Base-by-base conservation (phyloP, 441 rosid genomes). In the Iberis amara region DNA sequence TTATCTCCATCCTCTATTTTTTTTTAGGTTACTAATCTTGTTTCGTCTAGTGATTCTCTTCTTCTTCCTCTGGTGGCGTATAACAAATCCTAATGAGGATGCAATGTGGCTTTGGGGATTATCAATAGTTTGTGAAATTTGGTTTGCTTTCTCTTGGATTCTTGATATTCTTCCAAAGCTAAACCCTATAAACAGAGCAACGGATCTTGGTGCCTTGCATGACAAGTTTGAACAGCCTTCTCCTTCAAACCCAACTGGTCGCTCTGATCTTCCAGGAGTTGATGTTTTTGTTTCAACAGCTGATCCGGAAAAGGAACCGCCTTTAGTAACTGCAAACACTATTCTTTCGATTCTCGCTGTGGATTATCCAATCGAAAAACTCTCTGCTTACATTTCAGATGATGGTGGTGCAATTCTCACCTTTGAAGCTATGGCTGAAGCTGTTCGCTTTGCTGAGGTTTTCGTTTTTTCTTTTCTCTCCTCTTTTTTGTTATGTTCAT, bases 361-460 rank as follows among this genome's bases (percentile, higher is more conserved):
- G 12, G 95, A 90, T 57, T 90, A 90, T 61, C 96, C 96, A 0
- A 88, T 87, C 1, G 96, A 90, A 48, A 90, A 87, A 65, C 45
- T 85, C 7, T 66, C 89, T 0, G 85, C 96, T 53, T 90, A 90
- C 47, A 15, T 83, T 27, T 90, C 96, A 4, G 96, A 90, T 39
- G 98, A 90, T 31, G 95, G 98, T 5, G 98, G 95, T 0, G 95
- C 98, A 11, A 86, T 90, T 14, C 80, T 90, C 5, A 81, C 89
- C 0, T 90, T 90, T 12, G 98, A 90, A 72, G 95, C 96, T 2
- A 90, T 90, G 98, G 95, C 96, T 0, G 98, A 90, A 77, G 96
- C 96, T 3, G 91, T 86, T 0, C 83, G 88, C 66, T 86, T 87
- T 48, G 98, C 96, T 0, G 95, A 87, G 21, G 21, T 18, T 18